Evolutionary conservation across 257 asterid genomes (phyloP), one percentile per base, ranked within the genome.

Genomic region (Salvia hispanica): DNA sequence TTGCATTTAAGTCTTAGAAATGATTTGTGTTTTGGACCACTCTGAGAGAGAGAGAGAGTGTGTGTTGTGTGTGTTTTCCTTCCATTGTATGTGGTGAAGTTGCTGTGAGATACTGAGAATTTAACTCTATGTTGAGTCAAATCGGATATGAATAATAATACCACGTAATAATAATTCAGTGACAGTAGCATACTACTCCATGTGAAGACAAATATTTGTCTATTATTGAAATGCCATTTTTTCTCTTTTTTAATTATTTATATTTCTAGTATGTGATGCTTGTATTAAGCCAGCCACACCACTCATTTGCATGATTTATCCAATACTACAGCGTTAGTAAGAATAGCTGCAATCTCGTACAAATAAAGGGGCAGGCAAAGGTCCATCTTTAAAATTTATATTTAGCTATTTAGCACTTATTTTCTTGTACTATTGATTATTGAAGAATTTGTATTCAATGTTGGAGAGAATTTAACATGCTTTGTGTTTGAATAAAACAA

Each of bases 61-160:
- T 7, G 34, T 3, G 57, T 4, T 47, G 36, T 25, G 3, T 25
- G 31, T 25, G 59, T 25, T 53, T 16, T 51, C 59, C 33, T n/a
- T n/a, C 33, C 7, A 10, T 1, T 54, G 31, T 25, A 25, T 25
- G 39, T 54, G 61, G 53, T 61, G 66, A 60, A 43, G 12, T 40
- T 60, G 66, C 33, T 37, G 48, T n/a, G 47, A 59, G 16, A 39
- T 59, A 15, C 36, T 8, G 50, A 59, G 65, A 15, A 59, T 59
- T 59, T 4, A 37, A 59, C 66, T 61, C 52, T 1, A 16, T 44
- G 55, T 62, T 45, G 68, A 62, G 68, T 63, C 57, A 63, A 25
- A 45, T 63, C 56, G 8, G 31, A n/a, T 7, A 28, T 25, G 56
- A 63, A 13, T 63, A 13, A 1, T 43, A 34, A 34, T 34, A 28